Evolutionary conservation across 2,329 filamentous ascomycete species (phyloP).

Genomic region (Pestalotiopsis sp.): DNA sequence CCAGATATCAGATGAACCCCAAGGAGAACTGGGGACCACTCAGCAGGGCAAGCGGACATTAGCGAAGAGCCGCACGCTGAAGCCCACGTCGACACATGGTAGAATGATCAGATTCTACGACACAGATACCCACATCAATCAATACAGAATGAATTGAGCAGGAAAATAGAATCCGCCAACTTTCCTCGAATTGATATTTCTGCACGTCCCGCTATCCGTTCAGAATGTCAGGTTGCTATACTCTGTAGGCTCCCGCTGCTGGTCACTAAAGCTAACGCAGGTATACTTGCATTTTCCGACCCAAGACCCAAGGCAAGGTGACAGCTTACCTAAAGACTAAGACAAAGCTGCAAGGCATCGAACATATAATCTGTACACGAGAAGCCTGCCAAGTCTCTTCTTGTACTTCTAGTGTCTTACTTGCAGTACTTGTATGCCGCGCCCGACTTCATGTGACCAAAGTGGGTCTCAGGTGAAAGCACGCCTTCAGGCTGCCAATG

Average conservation of each 20-base stretch:
- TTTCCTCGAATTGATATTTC: too few relatives aligned
- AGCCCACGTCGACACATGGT: not conserved
- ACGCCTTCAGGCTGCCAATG: not conserved
- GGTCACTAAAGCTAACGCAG: too few relatives aligned
- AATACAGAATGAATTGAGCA: not conserved
- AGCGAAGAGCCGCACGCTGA: slow-evolving; percentile 43
- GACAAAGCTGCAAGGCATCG: too few relatives aligned
- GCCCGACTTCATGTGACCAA: not conserved
- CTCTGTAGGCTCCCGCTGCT: too few relatives aligned
- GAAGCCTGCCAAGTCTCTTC: not conserved
- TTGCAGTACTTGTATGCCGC: not conserved
- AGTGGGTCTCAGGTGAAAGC: not conserved
- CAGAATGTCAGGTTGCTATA: too few relatives aligned
- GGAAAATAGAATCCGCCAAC: too few relatives aligned
- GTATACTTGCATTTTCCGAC: too few relatives aligned
- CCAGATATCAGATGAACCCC: slow-evolving; percentile 90
- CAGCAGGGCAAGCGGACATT: slow-evolving; percentile 60
- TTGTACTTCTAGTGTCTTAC: slow-evolving; percentile 21
- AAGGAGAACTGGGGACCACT: slow-evolving; percentile 93
- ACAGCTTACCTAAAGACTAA: too few relatives aligned
- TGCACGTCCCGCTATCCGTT: too few relatives aligned
- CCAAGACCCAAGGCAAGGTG: too few relatives aligned
- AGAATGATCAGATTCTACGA: not conserved
- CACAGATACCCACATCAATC: not conserved
- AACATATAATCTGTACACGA: not conserved